Conservation (phyloP, 2,329 filamentous ascomycete genomes). For the Paracoccidioides lutzii region DNA sequence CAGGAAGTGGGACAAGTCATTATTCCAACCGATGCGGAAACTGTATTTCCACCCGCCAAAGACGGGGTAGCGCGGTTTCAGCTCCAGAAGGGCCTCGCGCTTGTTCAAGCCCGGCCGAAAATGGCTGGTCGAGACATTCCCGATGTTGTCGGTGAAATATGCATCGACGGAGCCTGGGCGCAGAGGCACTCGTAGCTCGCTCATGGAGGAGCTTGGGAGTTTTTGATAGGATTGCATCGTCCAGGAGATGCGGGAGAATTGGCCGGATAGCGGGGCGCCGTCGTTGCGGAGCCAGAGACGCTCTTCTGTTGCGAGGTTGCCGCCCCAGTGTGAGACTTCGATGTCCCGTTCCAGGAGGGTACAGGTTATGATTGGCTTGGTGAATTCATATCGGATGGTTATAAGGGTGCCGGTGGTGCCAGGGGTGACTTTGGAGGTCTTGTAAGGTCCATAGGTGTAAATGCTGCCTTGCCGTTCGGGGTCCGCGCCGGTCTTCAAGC, state of each 20-base stretch:
- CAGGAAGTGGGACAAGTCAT: slow-evolving; percentile 64
- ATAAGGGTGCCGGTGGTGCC: slow-evolving; percentile 51
- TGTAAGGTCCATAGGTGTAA: slow-evolving; percentile 83
- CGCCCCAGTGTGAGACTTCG: slow-evolving; percentile 96
- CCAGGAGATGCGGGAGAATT: slow-evolving; percentile 69
- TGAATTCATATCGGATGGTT: slow-evolving; percentile 85
- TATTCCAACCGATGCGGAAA: slow-evolving; percentile 94
- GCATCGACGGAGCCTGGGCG: slow-evolving; percentile 67
- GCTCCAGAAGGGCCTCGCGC: slow-evolving; percentile 70
- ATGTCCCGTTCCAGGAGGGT: slow-evolving; percentile 74
- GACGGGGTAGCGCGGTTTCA: slow-evolving; percentile 89
- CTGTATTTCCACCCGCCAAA: slow-evolving; percentile 98
- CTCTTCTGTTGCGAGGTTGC: slow-evolving; percentile 91
- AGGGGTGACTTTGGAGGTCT: slow-evolving; percentile 54
- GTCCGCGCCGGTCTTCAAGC: slow-evolving; percentile 47
- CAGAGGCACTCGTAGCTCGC: slow-evolving; percentile 68
- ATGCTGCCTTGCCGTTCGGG: slow-evolving; percentile 75
- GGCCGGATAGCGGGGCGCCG: slow-evolving; percentile 60
- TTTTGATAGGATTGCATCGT: slow-evolving; percentile 61
- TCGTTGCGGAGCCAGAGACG: slow-evolving; percentile 79
- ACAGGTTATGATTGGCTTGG: slow-evolving; percentile 73
- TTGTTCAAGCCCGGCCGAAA: slow-evolving; percentile 49
- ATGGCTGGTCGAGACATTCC: slow-evolving; percentile 86
- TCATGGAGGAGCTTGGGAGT: slow-evolving; percentile 63
- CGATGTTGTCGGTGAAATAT: slow-evolving; percentile 93